Conservation (phyloP, 2,329 filamentous ascomycete genomes). For the Pseudogymnoascus sp. region DNA sequence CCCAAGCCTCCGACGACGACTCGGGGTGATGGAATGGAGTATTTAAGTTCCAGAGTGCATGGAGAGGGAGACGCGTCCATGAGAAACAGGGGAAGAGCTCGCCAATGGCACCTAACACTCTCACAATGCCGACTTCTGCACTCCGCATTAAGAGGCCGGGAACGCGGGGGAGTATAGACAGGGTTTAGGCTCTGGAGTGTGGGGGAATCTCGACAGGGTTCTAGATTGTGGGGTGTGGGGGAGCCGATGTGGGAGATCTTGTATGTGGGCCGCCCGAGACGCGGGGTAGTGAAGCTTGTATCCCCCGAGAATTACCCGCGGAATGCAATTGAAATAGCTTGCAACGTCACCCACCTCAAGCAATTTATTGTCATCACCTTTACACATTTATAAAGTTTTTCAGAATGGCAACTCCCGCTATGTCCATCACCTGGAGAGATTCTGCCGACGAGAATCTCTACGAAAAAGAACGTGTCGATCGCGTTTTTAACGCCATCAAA, state of each 20-base stretch:
- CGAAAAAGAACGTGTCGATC: constrained; percentile 31
- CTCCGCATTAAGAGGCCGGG: background rate
- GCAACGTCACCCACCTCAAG: background rate
- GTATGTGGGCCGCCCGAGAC: background rate
- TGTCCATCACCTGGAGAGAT: constrained; percentile 12
- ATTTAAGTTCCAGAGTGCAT: background rate
- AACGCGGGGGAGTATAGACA: background rate
- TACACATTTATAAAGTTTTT: background rate
- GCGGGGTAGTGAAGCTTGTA: background rate
- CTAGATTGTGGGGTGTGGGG: background rate
- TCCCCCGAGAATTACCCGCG: background rate
- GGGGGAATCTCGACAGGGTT: background rate
- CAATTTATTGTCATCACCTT: background rate
- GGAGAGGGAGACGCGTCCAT: background rate
- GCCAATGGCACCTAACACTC: background rate
- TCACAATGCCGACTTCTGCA: background rate
- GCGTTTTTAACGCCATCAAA: constrained; percentile 38
- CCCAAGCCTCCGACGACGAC: background rate
- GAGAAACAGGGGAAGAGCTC: background rate
- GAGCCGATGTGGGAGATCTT: background rate
- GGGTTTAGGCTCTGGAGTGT: background rate
- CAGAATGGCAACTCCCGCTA: background rate
- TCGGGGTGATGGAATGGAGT: background rate
- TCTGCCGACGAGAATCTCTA: constrained; percentile 19
- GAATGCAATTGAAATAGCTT: background rate